These are phyloP conservation scores for Coniosporium uncinatum DNA, from an alignment of 2,329 filamentous ascomycete genomes.

Conservation along the genomic window DNA sequence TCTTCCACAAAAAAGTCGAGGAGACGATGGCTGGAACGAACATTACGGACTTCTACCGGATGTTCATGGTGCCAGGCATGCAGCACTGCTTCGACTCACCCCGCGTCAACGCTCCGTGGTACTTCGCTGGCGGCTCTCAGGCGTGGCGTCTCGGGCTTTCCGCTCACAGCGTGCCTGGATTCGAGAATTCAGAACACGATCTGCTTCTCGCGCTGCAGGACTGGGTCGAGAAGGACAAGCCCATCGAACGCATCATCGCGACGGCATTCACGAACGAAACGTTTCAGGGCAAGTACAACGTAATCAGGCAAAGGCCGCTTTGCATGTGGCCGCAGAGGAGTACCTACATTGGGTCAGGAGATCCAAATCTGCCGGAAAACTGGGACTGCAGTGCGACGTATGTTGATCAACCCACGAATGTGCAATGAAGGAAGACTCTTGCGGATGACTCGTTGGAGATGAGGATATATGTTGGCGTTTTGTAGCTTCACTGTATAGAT, in stretches of 20 bases:
- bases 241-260: neutral
- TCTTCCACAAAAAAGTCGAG: slow-evolving; percentile 16
- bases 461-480: too few relatives aligned
- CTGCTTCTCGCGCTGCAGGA: slow-evolving; percentile 1
- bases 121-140: neutral
- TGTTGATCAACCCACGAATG: too few relatives aligned
- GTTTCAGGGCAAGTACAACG: neutral
- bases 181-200: neutral
- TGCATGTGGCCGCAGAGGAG: neutral
- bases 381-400: slow-evolving; percentile 1
- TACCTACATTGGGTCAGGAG: neutral
- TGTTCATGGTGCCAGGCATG: slow-evolving; percentile 39
- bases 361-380: neutral
- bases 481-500: too few relatives aligned
- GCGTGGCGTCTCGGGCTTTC: neutral
- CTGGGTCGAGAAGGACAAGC: slow-evolving; percentile 5
- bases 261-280: neutral
- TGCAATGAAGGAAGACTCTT: too few relatives aligned
- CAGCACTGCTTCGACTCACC: slow-evolving; percentile 9
- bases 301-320: neutral
- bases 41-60: slow-evolving; percentile 32
- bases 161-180: neutral
- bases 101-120: neutral
- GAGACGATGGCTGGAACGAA: slow-evolving; percentile 18
- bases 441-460: too few relatives aligned